Evolutionary conservation across 176 grass and related monocot species (phyloP).

Genomic region (Oryza rufipogon): DNA sequence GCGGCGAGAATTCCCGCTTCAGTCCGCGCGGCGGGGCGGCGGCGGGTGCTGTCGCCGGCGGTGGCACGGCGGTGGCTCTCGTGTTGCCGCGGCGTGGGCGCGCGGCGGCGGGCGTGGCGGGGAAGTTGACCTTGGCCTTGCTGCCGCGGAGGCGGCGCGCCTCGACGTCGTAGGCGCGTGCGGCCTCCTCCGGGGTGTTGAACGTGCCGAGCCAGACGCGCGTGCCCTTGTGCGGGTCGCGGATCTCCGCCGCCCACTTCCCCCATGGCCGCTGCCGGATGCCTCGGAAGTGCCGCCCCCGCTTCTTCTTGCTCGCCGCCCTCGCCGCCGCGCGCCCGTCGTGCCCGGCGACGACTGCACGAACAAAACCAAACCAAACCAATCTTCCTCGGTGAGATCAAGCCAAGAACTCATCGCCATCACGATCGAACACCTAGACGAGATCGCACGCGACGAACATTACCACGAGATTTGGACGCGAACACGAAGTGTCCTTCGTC

Average conservation of each 20-base stretch:
- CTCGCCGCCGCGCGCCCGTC: not conserved
- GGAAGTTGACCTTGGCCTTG: slow-evolving; percentile 92
- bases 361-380: not conserved
- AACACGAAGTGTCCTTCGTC: slow-evolving; percentile 43
- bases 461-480: slow-evolving; percentile 45
- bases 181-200: slow-evolving; percentile 68
- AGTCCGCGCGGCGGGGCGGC: not conserved
- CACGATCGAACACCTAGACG: not conserved
- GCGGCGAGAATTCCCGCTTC: not conserved
- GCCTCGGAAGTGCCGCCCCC: slow-evolving; percentile 45
- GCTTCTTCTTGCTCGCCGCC: slow-evolving; percentile 38
- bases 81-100: slow-evolving; percentile 20
- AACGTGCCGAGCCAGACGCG: slow-evolving; percentile 94
- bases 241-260: slow-evolving; percentile 93
- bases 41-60: not conserved
- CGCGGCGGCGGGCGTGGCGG: slow-evolving; percentile 6
- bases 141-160: slow-evolving; percentile 68
- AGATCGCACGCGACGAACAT: not conserved
- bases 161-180: slow-evolving; percentile 69
- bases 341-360: too few relatives aligned
- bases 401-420: not conserved
- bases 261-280: slow-evolving; percentile 85
- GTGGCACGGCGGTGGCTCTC: not conserved
- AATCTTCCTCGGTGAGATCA: slow-evolving; percentile 22
- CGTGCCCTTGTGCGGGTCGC: slow-evolving; percentile 79